These are phyloP conservation scores for Lachnellula hyalina DNA, from an alignment of 2,329 filamentous ascomycete species.

Conservation along the genomic window DNA sequence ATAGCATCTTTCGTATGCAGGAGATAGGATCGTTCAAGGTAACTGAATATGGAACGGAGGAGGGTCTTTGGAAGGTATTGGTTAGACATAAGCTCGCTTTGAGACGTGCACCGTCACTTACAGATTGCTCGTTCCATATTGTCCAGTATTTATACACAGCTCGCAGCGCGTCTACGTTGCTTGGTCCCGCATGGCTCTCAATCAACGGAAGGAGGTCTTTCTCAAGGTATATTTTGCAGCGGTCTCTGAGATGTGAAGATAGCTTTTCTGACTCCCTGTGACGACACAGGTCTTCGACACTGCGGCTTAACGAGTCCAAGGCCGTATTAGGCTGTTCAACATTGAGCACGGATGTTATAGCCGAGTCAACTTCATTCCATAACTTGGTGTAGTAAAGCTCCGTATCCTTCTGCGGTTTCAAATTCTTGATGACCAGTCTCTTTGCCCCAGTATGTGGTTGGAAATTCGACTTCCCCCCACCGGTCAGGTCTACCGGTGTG, in stretches of 20 bases:
- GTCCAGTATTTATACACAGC: conserved; percentile 58
- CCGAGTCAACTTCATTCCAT: conserved; percentile 67
- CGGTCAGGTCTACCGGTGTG: conserved; percentile 23
- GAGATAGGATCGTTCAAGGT: conserved; percentile 84
- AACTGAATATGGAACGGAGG: conserved; percentile 87
- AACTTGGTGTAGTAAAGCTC: conserved; percentile 74
- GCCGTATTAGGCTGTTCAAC: conserved; percentile 60
- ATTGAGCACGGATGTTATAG: conserved; percentile 68
- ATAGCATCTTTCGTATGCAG: conserved; percentile 63
- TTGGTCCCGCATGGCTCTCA: conserved; percentile 43
- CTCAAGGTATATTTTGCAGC: conserved; percentile 64
- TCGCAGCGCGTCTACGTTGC: conserved; percentile 60
- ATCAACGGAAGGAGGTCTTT: conserved; percentile 52
- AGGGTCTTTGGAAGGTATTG: conserved; percentile 48
- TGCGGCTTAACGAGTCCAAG: conserved; percentile 84
- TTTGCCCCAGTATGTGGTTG: conserved; percentile 73
- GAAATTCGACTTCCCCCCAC: conserved; percentile 39
- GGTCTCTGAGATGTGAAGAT: conserved; percentile 58
- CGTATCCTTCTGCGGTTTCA: conserved; percentile 59
- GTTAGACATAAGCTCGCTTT: neutral
- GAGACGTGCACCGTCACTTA: conserved; percentile 35
- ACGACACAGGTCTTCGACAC: conserved; percentile 86
- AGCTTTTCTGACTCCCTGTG: conserved; percentile 66
- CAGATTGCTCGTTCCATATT: conserved; percentile 72
- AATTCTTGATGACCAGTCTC: conserved; percentile 90